Evolutionary conservation across 2,329 filamentous ascomycete species (phyloP), one percentile per base, ranked within the genome.

Genomic region (Aspergillus niger): DNA sequence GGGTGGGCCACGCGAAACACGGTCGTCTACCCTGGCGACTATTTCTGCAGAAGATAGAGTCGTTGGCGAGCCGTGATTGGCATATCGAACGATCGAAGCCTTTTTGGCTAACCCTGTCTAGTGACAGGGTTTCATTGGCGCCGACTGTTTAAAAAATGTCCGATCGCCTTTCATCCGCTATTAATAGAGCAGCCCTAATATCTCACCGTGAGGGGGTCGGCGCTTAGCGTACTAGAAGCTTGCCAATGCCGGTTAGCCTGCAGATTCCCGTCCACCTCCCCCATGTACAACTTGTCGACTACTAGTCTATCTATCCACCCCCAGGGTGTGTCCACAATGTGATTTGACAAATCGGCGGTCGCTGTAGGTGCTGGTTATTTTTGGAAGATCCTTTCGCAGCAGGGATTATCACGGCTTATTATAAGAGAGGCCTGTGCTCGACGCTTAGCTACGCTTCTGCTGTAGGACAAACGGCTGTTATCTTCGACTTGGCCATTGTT

Each of bases 1-100:
- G 36, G 28, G 39, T 63, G 66, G 66, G 62, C 71, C 69, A 70
- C 67, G 63, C 64, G 65, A 72, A 71, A 69, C 67, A 67, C 56
- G 52, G 58, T 58, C 51, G 64, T 64, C 49, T 63, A 49, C 58
- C 57, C 63, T 54, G 64, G 68, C 68, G 63, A 60, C 63, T 65
- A 36, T 56, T 20, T 15, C 61, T 61, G 56, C 61, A 55, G 58
- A 47, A 58, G 54, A 61, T 8, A n/a, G 32, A 28, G 22, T 30
- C 24, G 47, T 22, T 30, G 20, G 10, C 38, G 8, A 11, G 32
- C 36, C 13, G 8, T 61, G 47, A 65, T 62, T 65, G 58, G 63
- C 41, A 56, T 47, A 57, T 62, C 58, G 60, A 17, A 22, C 28
- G 32, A 52, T 47, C 50, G 47, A 47, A 55, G 28, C 38, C 26